Conservation (phyloP, 306 rosid genomes). For the Prunus mume region DNA sequence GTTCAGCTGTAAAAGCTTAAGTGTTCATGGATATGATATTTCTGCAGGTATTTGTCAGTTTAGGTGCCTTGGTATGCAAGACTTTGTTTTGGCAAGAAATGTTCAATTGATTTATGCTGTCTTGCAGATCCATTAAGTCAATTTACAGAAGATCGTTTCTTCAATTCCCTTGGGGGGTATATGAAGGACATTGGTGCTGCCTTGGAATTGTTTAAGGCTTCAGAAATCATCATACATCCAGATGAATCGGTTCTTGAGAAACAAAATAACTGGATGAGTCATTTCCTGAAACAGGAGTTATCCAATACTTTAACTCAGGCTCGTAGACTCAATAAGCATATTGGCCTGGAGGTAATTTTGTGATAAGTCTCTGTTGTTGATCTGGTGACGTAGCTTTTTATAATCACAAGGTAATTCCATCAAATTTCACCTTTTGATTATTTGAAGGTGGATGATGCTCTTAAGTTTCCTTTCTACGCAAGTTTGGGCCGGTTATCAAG, state of each 20-base stretch:
- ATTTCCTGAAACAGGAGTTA: constrained; percentile 45
- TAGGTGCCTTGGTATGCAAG: constrained; percentile 22
- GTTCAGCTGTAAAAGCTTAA: no score
- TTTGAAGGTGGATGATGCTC: constrained; percentile 55
- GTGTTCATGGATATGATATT: constrained; percentile 61
- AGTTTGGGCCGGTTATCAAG: constrained; percentile 57
- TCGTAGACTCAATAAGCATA: constrained; percentile 25
- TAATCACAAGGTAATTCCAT: constrained; percentile 2
- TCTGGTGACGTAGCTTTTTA: neutral
- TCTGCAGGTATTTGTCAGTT: constrained; percentile 42
- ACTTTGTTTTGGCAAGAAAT: neutral
- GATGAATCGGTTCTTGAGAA: constrained; percentile 54
- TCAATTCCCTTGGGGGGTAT: constrained; percentile 65
- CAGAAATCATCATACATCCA: constrained; percentile 58
- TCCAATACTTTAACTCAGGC: constrained; percentile 11
- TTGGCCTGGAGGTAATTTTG: constrained; percentile 57
- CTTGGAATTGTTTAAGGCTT: constrained; percentile 69
- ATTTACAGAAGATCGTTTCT: constrained; percentile 53
- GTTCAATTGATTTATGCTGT: constrained; percentile 13
- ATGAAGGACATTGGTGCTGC: constrained; percentile 58
- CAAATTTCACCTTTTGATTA: constrained; percentile 14
- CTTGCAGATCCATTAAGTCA: constrained; percentile 59
- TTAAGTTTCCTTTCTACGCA: constrained; percentile 53
- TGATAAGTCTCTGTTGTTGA: neutral
- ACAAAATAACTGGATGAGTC: constrained; percentile 52